Base-by-base conservation (phyloP, 148 eudicot genomes). In the Chenopodium suecicum region DNA sequence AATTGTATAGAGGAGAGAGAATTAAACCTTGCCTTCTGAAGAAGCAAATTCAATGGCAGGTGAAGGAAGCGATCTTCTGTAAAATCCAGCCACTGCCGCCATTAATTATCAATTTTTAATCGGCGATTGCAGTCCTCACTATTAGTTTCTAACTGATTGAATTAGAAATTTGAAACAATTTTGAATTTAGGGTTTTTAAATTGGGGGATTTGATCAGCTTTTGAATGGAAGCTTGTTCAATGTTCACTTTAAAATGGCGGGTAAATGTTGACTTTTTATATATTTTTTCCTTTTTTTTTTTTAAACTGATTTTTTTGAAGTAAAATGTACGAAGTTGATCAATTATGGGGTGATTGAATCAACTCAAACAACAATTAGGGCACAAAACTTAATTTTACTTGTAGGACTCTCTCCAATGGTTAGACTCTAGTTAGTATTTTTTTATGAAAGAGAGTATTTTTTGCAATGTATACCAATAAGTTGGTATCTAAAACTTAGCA, bases 1-100 rank as follows among this genome's bases (percentile, higher is more conserved):
- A 58, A 58, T 2, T 58, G 20, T 0, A 47, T 13, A 0, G 10
- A 19, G 75, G 44, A 73, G 65, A 62, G 68, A 73, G 72, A 17
- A 29, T n/a, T 70, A 46, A 25, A 87, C 89, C 85, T 87, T 87
- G 75, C 89, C 87, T n/a, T 79, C 83, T 2, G 85, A 54, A 77
- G 87, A 87, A 72, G 89, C 84, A 80, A 87, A 87, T 10, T 87
- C 89, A 34, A 87, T 71, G 4, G 89, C 89, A 17, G 89, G 89
- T 1, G 84, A 86, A 46, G 87, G 89, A 73, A 87, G 89, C 13
- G 50, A 37, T 23, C 89, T 79, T 66, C 87, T 78, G 80, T 87
- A 87, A 4, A 84, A 9, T 54, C 86, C 86, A 1, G 87, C 85
- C 32, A 87, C 79, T 9, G 86, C 89, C 83, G 76, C 82, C 85